Conservation (phyloP, 768 basidiomycete species). For the Pleurotus giganteus region DNA sequence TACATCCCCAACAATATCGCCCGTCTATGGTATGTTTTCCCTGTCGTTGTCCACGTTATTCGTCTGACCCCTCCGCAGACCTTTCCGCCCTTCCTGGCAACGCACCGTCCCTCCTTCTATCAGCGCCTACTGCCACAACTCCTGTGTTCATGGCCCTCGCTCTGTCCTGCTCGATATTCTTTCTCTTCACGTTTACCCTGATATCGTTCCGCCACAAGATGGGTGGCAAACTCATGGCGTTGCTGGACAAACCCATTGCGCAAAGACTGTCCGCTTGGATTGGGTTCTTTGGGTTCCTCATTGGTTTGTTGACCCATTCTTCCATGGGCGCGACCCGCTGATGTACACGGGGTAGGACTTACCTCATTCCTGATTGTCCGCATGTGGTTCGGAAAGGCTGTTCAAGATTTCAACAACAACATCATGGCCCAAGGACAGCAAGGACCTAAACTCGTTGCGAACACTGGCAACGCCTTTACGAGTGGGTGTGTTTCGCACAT, state of each 20-base stretch:
- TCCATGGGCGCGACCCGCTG: conserved; percentile 1
- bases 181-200: conserved; percentile 64
- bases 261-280: conserved; percentile 69
- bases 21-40: conserved; percentile 55
- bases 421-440: conserved; percentile 50
- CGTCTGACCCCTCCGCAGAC: conserved; percentile 40
- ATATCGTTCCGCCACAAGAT: conserved; percentile 68
- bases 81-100: conserved; percentile 58
- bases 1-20: conserved; percentile 50
- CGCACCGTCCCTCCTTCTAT: conserved; percentile 53
- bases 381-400: conserved; percentile 81
- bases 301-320: conserved; percentile 43
- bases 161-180: conserved; percentile 53
- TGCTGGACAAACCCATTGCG: conserved; percentile 54
- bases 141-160: conserved; percentile 65
- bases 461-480: conserved; percentile 68
- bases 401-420: conserved; percentile 71
- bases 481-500: conserved; percentile 43
- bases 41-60: not conserved
- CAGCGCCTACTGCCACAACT: conserved; percentile 58
- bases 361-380: conserved; percentile 69
- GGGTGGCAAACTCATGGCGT: conserved; percentile 44
- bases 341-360: conserved; percentile 41
- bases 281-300: conserved; percentile 73
- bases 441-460: conserved; percentile 61